These are phyloP conservation scores for Penicillium fuscoglaucum DNA, from an alignment of 2,329 filamentous ascomycete genomes.

Conservation along the genomic window DNA sequence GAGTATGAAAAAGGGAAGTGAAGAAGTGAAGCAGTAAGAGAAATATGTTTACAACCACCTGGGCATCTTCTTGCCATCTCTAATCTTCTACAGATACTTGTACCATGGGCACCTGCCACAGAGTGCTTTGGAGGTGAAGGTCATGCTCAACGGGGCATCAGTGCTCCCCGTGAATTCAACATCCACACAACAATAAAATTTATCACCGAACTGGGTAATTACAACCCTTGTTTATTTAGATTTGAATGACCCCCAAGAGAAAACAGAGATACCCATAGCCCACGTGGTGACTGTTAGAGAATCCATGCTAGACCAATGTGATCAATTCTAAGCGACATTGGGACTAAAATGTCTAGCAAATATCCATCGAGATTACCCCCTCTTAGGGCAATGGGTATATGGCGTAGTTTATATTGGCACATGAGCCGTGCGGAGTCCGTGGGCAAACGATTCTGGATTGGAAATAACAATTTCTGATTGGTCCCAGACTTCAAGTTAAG, in stretches of 20 bases:
- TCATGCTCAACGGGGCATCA: background rate
- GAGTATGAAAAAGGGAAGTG: background rate
- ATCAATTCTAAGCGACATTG: background rate
- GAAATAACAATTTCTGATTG: slow-evolving; percentile 11
- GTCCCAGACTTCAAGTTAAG: slow-evolving; percentile 10
- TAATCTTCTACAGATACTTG: background rate
- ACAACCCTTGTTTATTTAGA: background rate
- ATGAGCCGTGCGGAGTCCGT: background rate
- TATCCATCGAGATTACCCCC: background rate
- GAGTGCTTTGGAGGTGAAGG: background rate
- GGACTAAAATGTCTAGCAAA: background rate
- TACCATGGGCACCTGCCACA: no score
- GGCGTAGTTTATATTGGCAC: background rate
- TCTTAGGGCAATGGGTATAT: background rate
- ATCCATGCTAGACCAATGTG: no score
- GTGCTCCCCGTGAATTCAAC: background rate
- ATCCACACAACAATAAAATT: no score
- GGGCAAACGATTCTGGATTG: background rate
- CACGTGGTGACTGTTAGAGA: background rate
- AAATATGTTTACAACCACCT: no score
- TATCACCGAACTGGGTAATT: background rate
- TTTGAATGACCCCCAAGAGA: background rate
- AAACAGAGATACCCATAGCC: no score
- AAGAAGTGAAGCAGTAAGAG: no score
- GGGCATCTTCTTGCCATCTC: background rate